Base-by-base conservation (phyloP, 2,329 filamentous ascomycete species). In the Plectosphaerella cucumerina region DNA sequence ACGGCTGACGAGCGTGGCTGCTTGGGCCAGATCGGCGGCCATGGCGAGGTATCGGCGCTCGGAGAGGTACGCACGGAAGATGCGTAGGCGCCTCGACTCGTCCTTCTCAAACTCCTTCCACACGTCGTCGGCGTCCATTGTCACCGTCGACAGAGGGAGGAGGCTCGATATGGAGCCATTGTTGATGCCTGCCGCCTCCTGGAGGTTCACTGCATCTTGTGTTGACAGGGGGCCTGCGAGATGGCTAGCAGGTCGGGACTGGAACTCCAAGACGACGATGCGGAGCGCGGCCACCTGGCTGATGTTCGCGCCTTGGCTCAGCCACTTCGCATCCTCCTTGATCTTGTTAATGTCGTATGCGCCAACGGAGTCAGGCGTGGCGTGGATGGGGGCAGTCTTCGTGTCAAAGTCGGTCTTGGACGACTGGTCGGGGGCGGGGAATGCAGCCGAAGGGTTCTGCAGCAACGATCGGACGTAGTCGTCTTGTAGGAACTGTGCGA, bases 321-420 rank as follows among this genome's bases (percentile, higher is more conserved):
- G 74, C 91, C 92, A 97, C 58, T 87, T 66, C 33, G 90, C 82
- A 72, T 97, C 92, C 44, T 83, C 81, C 71, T 96, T 96, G 65
- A 97, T 83, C 62, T 87, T 75, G 37, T 87, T 84, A 58, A 96
- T 76, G 62, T 92, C 83, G 64, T 87, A 89, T 51, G 81, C 81
- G 39, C 81, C 79, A 60, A 81, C 82, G 12, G 81, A 74, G 5
- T 81, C 81, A 17, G 87, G 84, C 2, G 89, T 83, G 46, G 91
- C 82, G 65, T 96, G 87, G 54, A 97, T 95, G 5, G 91, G 88
- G 20, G 91, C 88, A 1, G 89, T 96, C 68, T 86, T 91, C 18
- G 88, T 88, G 54, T 95, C 88, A 63, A 95, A 95, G 17, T 81
- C 80, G 58, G 81, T 77, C 67, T 85, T 89, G 26, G 87, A 81